Conservation (phyloP, 176 grass and related monocot species). For the Calamus simplicifolius region DNA sequence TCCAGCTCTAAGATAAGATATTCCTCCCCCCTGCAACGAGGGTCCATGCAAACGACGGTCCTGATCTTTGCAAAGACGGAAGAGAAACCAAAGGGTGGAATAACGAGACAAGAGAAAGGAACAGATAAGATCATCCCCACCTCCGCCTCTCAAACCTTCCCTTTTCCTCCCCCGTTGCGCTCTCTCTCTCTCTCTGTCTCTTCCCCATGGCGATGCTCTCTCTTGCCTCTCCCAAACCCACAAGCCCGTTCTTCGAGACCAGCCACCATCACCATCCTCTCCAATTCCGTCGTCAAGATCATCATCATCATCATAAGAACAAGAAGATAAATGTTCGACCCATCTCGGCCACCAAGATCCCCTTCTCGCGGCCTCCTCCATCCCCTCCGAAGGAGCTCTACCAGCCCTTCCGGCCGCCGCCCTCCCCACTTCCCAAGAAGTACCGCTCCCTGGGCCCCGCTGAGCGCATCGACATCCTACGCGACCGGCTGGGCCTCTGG, state of each 20-base stretch:
- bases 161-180: background rate
- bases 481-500: conserved; percentile 58
- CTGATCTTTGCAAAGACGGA: too few species aligned
- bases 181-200: background rate
- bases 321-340: background rate
- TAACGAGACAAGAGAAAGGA: too few species aligned
- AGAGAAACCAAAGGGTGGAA: too few species aligned
- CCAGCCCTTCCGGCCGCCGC: conserved; percentile 68
- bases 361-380: conserved; percentile 36
- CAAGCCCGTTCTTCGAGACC: conserved; percentile 7
- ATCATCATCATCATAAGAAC: conserved; percentile 7
- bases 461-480: conserved; percentile 58
- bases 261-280: background rate
- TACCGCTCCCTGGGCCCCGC: conserved; percentile 38
- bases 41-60: too few species aligned
- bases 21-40: too few species aligned
- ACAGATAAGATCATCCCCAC: too few species aligned
- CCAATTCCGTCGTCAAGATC: background rate
- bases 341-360: conserved; percentile 35
- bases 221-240: conserved; percentile 31
- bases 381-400: conserved; percentile 46
- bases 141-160: too few species aligned
- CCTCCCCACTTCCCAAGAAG: conserved; percentile 38
- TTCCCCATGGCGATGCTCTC: conserved; percentile 42
- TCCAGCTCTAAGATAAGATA: too few species aligned